Percentiles rank a stretch among this genome's conserved stretches.
Conservation (phyloP, 129 eudicot species). For the Deinandra increscens region DNA sequence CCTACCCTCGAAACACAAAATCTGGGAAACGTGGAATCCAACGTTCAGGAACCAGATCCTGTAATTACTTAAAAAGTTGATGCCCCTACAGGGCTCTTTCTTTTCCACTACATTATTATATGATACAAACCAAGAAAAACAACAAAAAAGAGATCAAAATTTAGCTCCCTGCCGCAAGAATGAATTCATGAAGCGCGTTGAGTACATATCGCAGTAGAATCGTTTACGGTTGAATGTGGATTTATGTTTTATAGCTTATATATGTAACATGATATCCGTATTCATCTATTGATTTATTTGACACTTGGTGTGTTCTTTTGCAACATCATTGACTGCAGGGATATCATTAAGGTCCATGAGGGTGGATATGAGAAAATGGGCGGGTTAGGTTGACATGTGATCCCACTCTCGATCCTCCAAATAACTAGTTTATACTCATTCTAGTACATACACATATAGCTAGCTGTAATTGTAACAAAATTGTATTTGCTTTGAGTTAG, state of each 20-base stretch:
- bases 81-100: conserved; percentile 30
- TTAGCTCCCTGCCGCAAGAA: neutral
- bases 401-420: too few species aligned
- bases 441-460: too few species aligned
- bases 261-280: conserved; percentile 8
- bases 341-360: too few species aligned
- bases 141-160: conserved; percentile 5
- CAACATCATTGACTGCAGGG: neutral
- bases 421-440: too few species aligned
- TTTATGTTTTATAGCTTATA: conserved; percentile 15
- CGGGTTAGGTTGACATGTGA: too few species aligned
- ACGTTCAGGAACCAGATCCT: conserved; percentile 31
- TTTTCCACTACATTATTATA: conserved; percentile 8
- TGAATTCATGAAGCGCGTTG: neutral
- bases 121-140: conserved; percentile 4
- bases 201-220: conserved; percentile 27
- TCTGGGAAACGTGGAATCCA: conserved; percentile 39
- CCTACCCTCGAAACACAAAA: conserved; percentile 47
- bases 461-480: too few species aligned
- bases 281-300: conserved; percentile 6
- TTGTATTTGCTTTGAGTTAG: too few species aligned
- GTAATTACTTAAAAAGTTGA: conserved; percentile 33
- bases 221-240: conserved; percentile 1
- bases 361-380: too few species aligned
- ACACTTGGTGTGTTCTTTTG: neutral